phyloP scores from a whole-genome alignment of 2,329 filamentous ascomycete species.

The Trichoderma sp. region DNA sequence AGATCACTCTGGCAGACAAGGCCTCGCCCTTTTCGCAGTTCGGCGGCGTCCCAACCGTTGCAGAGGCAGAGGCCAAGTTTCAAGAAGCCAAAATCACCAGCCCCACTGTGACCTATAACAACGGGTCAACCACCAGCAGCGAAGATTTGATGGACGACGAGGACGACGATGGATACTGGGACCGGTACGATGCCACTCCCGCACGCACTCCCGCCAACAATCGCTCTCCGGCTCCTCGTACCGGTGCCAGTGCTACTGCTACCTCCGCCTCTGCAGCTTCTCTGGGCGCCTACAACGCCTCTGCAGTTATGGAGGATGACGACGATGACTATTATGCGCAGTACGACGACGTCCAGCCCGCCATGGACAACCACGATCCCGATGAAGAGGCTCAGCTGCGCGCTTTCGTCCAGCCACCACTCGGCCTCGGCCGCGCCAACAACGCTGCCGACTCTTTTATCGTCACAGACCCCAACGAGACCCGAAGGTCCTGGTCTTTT shows the following conservation, averaged over 20 bases:
- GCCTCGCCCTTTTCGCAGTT: slow-evolving; percentile 54
- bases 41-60: slow-evolving; percentile 49
- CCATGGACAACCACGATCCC: slow-evolving; percentile 78
- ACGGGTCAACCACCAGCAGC: slow-evolving; percentile 20
- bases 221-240: slow-evolving; percentile 58
- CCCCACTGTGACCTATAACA: slow-evolving; percentile 18
- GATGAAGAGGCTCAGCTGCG: slow-evolving; percentile 55
- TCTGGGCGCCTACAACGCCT: slow-evolving; percentile 24
- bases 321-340: slow-evolving; percentile 73
- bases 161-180: slow-evolving; percentile 78
- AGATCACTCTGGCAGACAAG: slow-evolving; percentile 60
- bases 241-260: slow-evolving; percentile 26
- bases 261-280: slow-evolving; percentile 21
- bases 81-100: slow-evolving; percentile 33
- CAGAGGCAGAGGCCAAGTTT: slow-evolving; percentile 60
- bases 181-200: slow-evolving; percentile 70
- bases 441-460: slow-evolving; percentile 23
- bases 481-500: slow-evolving; percentile 39
- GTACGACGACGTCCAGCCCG: slow-evolving; percentile 75
- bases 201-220: slow-evolving; percentile 60
- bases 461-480: slow-evolving; percentile 29
- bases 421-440: slow-evolving; percentile 24
- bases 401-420: slow-evolving; percentile 35
- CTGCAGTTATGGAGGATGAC: slow-evolving; percentile 20
- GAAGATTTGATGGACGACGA: slow-evolving; percentile 36